Evolutionary conservation across 148 eudicot genomes (phyloP), one percentile per base, ranked within the genome.

Genomic region (Spergularia bocconei): DNA sequence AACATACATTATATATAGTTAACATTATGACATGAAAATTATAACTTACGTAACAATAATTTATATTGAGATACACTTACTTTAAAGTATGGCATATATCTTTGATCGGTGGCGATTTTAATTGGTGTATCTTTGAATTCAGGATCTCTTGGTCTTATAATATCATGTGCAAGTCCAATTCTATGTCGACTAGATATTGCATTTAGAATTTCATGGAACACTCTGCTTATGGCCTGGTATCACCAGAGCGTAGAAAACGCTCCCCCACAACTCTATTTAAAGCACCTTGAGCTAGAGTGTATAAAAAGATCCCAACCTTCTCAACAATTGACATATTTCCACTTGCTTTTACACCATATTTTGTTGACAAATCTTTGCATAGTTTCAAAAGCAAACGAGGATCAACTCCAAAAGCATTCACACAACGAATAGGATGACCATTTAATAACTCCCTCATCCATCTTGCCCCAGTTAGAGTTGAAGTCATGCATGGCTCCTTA

Each of bases 401-500:
- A 2, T 19, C 33, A 61, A 70, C 55, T 29, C 61, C 54, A 14
- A 70, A 33, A 44, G 33, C 33, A 14, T 70, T 70, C 1, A 33
- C 29, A 55, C 61, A 70, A 53, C 73, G 23, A 7, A 4, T 70
- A 29, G 29, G 48, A 70, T 70, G 33, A 13, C 62, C 62, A 70
- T 54, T 53, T 36, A 70, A 55, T 7, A 70, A 6, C 33, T 70
- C 73, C 25, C 33, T 36, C 20, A 70, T 70, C 73, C 73, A 70
- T 55, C 23, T 70, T 55, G 54, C 50, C 13, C 73, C 62, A 0
- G 21, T 70, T 13, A 15, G 13, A 33, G 29, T 33, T 25, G 73
- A 70, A 53, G 73, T 70, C 21, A 70, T 29, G 4, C 73, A 70
- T n/a, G n/a, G n/a, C n/a, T n/a, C n/a, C n/a, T n/a, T n/a, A n/a